Conservation (phyloP, 164 flowering plant species). For the Santalum album region DNA sequence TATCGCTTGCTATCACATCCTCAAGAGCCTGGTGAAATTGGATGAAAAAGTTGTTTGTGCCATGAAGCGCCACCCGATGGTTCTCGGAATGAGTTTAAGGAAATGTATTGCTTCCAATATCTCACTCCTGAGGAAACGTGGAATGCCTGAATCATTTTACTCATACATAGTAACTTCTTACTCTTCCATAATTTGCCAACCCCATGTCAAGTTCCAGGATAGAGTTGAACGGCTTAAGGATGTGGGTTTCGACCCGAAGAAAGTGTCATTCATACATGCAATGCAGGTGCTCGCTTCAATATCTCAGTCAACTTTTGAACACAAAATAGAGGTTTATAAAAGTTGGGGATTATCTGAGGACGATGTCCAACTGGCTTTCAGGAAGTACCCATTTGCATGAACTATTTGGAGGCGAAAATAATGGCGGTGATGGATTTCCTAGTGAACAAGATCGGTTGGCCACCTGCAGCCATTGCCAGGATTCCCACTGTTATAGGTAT, state of each 20-base stretch:
- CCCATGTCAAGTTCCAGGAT: neutral
- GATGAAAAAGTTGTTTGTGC: neutral
- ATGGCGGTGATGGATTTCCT: neutral
- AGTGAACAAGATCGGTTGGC: neutral
- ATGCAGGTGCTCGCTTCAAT: neutral
- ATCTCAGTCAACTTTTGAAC: neutral
- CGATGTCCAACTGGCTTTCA: neutral
- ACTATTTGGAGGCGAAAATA: neutral
- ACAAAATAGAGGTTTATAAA: too few species aligned
- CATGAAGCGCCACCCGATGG: neutral
- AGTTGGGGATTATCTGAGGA: neutral
- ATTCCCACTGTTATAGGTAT: neutral
- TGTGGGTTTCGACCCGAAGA: slow-evolving; percentile 2
- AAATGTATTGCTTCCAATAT: neutral
- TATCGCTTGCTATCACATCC: neutral
- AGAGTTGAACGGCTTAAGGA: neutral
- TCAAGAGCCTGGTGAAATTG: neutral
- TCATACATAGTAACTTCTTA: too few species aligned
- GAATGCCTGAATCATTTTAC: slow-evolving; percentile 2
- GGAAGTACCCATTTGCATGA: neutral
- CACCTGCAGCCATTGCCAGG: neutral
- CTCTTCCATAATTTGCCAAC: neutral
- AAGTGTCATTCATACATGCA: neutral
- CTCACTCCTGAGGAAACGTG: slow-evolving; percentile 5
- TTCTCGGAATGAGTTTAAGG: neutral